Conservation (phyloP, 2,329 filamentous ascomycete genomes). For the Trichoderma atrobrunneum region DNA sequence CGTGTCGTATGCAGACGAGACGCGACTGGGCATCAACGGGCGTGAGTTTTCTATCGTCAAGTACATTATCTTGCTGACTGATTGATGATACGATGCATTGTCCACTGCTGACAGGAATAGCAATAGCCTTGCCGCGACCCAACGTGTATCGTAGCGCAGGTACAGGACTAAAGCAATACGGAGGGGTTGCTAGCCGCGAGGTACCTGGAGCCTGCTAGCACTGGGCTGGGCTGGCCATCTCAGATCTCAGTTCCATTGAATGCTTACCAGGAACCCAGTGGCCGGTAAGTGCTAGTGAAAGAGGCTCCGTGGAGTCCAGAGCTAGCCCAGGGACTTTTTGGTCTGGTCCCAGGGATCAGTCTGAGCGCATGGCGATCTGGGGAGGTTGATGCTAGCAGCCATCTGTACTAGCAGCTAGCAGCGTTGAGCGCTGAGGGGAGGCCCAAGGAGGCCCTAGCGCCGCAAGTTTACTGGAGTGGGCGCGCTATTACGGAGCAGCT, state of each 20-base stretch:
- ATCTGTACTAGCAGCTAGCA: not conserved
- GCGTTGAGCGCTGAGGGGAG: not conserved
- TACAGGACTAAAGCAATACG: not conserved
- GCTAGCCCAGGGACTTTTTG: not conserved
- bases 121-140: not conserved
- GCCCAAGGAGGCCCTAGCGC: not conserved
- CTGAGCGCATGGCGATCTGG: slow-evolving; percentile 10
- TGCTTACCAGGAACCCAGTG: slow-evolving; percentile 16
- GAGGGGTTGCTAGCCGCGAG: not conserved
- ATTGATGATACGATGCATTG: not conserved
- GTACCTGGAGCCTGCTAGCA: not conserved
- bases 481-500: not conserved
- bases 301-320: not conserved
- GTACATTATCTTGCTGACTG: not conserved
- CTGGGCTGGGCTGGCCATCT: not conserved
- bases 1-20: not conserved
- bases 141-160: not conserved
- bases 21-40: not conserved
- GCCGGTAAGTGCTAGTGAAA: not conserved
- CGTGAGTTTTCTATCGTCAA: no score
- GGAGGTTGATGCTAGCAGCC: slow-evolving; percentile 2
- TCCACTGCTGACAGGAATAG: not conserved
- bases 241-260: not conserved
- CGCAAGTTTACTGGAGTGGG: not conserved
- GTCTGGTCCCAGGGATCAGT: not conserved